phyloP scores from a whole-genome alignment of 306 rosid genomes.

The Castanea mollissima region DNA sequence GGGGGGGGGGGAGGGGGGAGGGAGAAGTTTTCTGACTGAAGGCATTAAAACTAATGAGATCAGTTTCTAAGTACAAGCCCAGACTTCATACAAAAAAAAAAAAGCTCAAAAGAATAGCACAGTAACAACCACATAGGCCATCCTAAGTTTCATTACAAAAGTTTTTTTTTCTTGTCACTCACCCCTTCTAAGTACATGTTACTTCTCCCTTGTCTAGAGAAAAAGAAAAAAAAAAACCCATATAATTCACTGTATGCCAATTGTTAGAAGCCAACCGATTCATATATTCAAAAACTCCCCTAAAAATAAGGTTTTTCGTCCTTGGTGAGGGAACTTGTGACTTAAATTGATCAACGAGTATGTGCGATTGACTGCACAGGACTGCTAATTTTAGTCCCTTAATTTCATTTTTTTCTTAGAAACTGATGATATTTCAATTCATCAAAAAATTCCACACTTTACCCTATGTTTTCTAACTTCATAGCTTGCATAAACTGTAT shows the following conservation, averaged over 20 bases:
- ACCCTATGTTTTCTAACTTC: neutral
- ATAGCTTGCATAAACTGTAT: neutral
- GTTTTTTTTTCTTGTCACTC: neutral
- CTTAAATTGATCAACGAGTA: neutral
- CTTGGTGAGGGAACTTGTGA: neutral
- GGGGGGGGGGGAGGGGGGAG: neutral
- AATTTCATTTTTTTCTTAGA: neutral
- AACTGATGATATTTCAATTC: neutral
- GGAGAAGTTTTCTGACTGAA: neutral
- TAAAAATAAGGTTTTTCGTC: neutral
- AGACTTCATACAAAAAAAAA: neutral
- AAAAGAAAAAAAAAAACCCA: neutral
- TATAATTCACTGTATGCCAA: neutral
- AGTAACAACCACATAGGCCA: neutral
- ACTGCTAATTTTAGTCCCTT: neutral
- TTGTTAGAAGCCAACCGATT: neutral
- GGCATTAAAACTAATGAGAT: neutral
- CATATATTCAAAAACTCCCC: neutral
- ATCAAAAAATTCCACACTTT: neutral
- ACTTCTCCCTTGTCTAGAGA: neutral
- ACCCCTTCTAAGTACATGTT: neutral
- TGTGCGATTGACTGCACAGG: neutral
- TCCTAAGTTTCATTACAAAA: neutral
- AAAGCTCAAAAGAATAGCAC: neutral
- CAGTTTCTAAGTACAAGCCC: neutral